A percentile compares a stretch with the other conserved stretches of the same genome.
Conservation (phyloP, 129 eudicot genomes). For the Flaveria bidentis region DNA sequence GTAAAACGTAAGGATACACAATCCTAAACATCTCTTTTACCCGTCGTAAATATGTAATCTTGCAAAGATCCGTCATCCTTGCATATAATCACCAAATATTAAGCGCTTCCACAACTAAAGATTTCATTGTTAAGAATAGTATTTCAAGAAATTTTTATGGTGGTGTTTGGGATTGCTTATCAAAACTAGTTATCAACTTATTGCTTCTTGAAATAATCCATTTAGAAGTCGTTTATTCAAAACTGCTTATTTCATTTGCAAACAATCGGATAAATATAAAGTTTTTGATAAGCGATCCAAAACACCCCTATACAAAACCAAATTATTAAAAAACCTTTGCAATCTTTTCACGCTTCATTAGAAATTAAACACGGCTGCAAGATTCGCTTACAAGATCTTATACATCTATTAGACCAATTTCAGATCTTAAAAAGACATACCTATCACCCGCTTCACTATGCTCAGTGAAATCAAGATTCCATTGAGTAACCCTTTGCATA, state of each 20-base stretch:
- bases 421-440: slow-evolving; percentile 36
- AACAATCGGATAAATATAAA: background rate
- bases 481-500: slow-evolving; percentile 89
- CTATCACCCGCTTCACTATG: slow-evolving; percentile 90
- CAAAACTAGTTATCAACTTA: background rate
- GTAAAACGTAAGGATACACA: background rate
- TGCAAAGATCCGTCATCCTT: background rate
- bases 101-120: background rate
- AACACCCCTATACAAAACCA: background rate
- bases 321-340: background rate
- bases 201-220: background rate
- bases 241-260: background rate
- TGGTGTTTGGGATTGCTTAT: background rate
- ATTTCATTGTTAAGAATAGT: background rate
- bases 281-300: background rate
- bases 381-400: background rate
- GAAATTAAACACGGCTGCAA: background rate
- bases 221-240: background rate
- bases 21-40: too few species aligned
- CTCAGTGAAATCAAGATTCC: slow-evolving; percentile 90
- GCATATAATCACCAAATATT: background rate
- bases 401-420: background rate
- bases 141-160: background rate
- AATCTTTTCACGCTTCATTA: background rate
- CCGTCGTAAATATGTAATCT: background rate